Base-by-base conservation (phyloP, 2,329 filamentous ascomycete species). In the Diplodia seriata region DNA sequence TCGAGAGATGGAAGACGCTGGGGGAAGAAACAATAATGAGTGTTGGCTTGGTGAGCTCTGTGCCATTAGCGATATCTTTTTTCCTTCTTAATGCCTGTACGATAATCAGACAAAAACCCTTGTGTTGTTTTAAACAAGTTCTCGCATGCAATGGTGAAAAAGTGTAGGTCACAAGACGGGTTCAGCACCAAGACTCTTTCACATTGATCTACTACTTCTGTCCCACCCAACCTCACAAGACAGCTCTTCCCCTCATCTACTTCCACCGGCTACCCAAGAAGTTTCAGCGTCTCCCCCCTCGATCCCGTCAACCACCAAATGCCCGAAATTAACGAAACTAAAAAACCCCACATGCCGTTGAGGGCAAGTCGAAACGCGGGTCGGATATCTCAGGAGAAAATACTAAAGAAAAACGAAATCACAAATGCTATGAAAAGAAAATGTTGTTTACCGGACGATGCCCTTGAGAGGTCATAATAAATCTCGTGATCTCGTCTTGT, bases 351-450 rank as follows among this genome's bases (percentile, higher is more conserved):
- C 31, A 26, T 61, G 59, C 59, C 59, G 59, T 63, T 63, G 59
- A 63, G 59, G 59, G 59, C 59, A 63, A 8, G 18, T 36, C 31
- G 36, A 47, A 62, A 38, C 23, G 47, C 47, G 47, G 47, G 59
- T 63, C 59, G 59, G 59, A 63, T 63, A 63, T 63, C 59, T 63
- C 59, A 51, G 59, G 23, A 51, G 59, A 63, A 63, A 63, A 50
- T 5, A 26, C 14, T 38, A 51, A 53, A 12, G 31, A 20, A 31
- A 38, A 11, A 38, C 26, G 15, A 49, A 61, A 29, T 38, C 14
- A 29, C 9, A 38, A 38, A 7, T 11, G 38, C 12, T 31, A 5
- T 4, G 1, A 20, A 49, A 15, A 9, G 31, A 33, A 33, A 33
- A 33, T 8, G 31, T 31, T 61, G 36, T 63, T 50, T 51, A 49